Evolutionary conservation across 2,329 filamentous ascomycete genomes (phyloP), one percentile per base, ranked within the genome.

Genomic region (Sporothrix brasiliensis): DNA sequence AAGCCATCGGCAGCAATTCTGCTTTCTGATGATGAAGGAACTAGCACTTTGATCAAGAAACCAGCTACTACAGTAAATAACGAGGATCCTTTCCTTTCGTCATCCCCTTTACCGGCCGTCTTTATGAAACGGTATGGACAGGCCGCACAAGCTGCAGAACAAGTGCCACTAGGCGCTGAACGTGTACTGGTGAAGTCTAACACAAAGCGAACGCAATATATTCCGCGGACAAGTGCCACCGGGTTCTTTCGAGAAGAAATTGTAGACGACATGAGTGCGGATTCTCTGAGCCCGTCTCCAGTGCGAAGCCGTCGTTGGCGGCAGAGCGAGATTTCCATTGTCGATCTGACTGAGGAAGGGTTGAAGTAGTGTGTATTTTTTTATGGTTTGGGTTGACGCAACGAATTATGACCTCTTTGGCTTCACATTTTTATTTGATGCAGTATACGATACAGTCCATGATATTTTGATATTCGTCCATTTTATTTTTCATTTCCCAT

Each of bases 181-280:
- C 3, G 9, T 14, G 11, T 30, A 11, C 47, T 16, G 11, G 53
- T 39, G 34, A 44, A n/a, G 27, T n/a, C 52, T 19, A 39, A 30
- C 41, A 69, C 30, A 41, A 47, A 60, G 39, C 44, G 50, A 41
- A 76, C 71, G n/a, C 50, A 77, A 7, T 77, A 75, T 60, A 71
- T 77, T 11, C 74, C 75, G 3, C 72, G 75, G 24, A 74, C 70
- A 3, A 77, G 75, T 54, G 74, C 73, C 5, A 49, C 72, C n/a
- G 77, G 77, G 3, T 79, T 73, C 71, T 76, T 78, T 56, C 71
- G 68, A 10, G 76, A 78, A 58, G 52, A 76, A 21, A 72, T 75
- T 53, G 75, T 76, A 65, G 69, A 73, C 11, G 74, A 76, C 2
- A 68, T 24, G 13, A 63, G 24, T 13, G 39, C 27, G 58, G 19